Evolutionary conservation across 345 rosid genomes (phyloP).

Genomic region (Pistacia integerrima): DNA sequence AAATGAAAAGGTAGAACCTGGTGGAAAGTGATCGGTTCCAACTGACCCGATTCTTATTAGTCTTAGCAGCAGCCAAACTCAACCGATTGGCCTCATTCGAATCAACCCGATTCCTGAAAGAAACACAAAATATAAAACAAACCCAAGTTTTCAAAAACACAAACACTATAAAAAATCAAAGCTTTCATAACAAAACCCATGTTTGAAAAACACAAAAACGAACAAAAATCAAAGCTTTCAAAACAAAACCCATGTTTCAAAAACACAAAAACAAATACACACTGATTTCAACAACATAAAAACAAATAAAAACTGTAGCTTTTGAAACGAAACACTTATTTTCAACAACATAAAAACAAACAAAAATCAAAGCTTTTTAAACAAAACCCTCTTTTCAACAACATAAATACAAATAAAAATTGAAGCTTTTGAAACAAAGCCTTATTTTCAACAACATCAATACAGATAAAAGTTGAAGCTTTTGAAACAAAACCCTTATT

Average conservation of each 20-base stretch:
- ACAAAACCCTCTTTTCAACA: background rate
- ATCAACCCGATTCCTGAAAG: constrained; percentile 27
- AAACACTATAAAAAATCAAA: background rate
- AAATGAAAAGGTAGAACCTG: constrained; percentile 43
- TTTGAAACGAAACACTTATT: background rate
- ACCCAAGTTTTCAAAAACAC: constrained; percentile 6
- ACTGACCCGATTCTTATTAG: constrained; percentile 57
- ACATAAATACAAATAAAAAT: background rate
- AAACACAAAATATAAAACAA: background rate
- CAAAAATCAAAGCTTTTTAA: background rate
- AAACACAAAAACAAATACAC: background rate
- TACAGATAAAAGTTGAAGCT: background rate
- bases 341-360: background rate
- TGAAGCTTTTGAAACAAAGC: background rate
- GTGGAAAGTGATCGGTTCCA: constrained; percentile 93
- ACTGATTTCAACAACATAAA: background rate
- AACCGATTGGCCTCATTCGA: constrained; percentile 39
- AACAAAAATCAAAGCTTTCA: background rate
- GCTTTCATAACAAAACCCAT: background rate
- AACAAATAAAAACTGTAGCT: background rate
- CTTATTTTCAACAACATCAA: background rate
- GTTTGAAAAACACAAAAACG: background rate
- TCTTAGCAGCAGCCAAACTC: constrained; percentile 45
- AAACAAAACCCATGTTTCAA: constrained; percentile 4
- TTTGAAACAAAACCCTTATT: constrained; percentile 18